Conservation (phyloP, 305 asterid genomes). For the Stenogyne calaminthoides region DNA sequence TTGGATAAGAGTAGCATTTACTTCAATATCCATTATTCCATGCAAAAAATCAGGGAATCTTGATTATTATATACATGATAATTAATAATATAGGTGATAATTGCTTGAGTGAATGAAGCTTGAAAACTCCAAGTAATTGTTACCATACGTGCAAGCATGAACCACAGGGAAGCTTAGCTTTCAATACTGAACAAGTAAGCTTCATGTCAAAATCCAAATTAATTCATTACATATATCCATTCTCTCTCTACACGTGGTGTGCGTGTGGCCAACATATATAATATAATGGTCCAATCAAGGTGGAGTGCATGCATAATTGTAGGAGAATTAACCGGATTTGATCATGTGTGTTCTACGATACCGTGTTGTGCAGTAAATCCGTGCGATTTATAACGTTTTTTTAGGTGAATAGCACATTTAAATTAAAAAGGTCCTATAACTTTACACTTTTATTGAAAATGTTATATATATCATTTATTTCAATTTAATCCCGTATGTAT, state of each 20-base stretch:
- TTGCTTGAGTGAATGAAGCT: slow-evolving; percentile 38
- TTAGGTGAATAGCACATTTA: no score
- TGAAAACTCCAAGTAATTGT: slow-evolving; percentile 33
- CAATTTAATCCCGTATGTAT: no score
- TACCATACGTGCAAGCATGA: slow-evolving; percentile 56
- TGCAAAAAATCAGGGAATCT: slow-evolving; percentile 36
- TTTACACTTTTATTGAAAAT: no score
- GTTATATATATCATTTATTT: no score
- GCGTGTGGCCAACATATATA: slow-evolving; percentile 3
- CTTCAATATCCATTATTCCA: slow-evolving; percentile 31
- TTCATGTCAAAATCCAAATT: slow-evolving; percentile 14
- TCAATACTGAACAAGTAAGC: slow-evolving; percentile 38
- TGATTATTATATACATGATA: slow-evolving; percentile 28
- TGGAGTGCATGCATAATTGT: slow-evolving; percentile 36
- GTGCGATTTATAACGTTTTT: no score
- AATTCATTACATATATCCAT: neutral
- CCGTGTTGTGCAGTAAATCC: no score
- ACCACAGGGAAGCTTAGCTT: slow-evolving; percentile 43
- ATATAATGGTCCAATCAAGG: slow-evolving; percentile 21
- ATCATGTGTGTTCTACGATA: no score
- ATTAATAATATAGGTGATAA: neutral
- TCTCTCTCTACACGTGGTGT: neutral
- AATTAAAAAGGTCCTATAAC: no score
- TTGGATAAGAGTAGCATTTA: slow-evolving; percentile 20
- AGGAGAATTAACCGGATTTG: slow-evolving; percentile 33